A percentile compares a stretch with the other conserved stretches of the same genome.
These are phyloP conservation scores for Hordeum vulgare DNA, from an alignment of 176 grass and related monocot species.

Conservation along the genomic window MorexV3_pseudomolecules_assembly NC_058524.1:571347796-571348295, in stretches of 20 bases:
- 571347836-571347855: neutral
- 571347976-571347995: neutral
- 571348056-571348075: neutral
- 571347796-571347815: neutral
- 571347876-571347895: neutral
- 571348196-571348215: neutral
- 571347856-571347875: neutral
- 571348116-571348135: neutral
- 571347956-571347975: constrained; percentile 7
- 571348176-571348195: neutral
- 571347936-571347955: constrained; percentile 1
- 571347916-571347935: neutral
- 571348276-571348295: neutral
- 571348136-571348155: neutral
- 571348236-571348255: neutral
- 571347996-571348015: constrained; percentile 1
- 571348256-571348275: neutral
- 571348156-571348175: neutral
- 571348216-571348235: neutral
- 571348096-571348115: constrained; percentile 5
- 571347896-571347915: neutral
- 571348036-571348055: neutral
- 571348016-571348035: constrained; percentile 4
- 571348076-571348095: constrained; percentile 3
- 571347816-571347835: neutral